Conservation (phyloP, 805 yeast genomes). For the Kazachstania martiniae region DNA sequence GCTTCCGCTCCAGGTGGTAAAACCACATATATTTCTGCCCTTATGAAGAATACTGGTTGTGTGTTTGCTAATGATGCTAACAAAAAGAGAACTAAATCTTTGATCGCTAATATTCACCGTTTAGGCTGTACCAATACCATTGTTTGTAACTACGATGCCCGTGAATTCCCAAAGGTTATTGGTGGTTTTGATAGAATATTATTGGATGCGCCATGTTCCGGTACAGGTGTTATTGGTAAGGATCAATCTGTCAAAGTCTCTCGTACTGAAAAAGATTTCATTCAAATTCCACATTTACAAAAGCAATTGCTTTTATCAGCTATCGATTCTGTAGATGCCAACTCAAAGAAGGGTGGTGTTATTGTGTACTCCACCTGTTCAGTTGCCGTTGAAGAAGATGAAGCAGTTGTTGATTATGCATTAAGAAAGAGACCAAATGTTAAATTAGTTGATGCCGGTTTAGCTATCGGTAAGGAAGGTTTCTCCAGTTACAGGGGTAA, state of each 20-base stretch:
- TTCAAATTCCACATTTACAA: slow-evolving; percentile 93
- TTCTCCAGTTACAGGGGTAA: slow-evolving; percentile 91
- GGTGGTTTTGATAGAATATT: slow-evolving; percentile 96
- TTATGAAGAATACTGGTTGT: slow-evolving; percentile 97
- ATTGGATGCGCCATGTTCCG: slow-evolving; percentile 98
- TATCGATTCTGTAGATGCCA: slow-evolving; percentile 92
- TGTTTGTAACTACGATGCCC: slow-evolving; percentile 95
- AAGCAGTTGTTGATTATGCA: slow-evolving; percentile 97
- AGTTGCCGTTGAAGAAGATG: slow-evolving; percentile 96
- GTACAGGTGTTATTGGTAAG: slow-evolving; percentile 98
- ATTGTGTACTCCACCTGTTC: slow-evolving; percentile 98
- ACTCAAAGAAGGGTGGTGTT: slow-evolving; percentile 83
- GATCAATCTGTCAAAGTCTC: slow-evolving; percentile 89
- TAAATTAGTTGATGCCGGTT: slow-evolving; percentile 82
- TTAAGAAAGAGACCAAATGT: slow-evolving; percentile 94
- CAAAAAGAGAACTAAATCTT: slow-evolving; percentile 90
- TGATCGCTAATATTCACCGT: slow-evolving; percentile 95
- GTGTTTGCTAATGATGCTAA: slow-evolving; percentile 96
- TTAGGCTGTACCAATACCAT: slow-evolving; percentile 93
- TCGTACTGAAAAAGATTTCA: slow-evolving; percentile 92
- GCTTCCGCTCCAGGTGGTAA: slow-evolving; percentile 99
- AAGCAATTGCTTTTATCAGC: slow-evolving; percentile 90
- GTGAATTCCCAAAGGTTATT: slow-evolving; percentile 95
- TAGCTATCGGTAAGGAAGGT: slow-evolving; percentile 92
- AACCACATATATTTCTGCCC: slow-evolving; percentile 85